These are phyloP conservation scores for Blumeriella jaapii DNA, from an alignment of 2,329 filamentous ascomycete species.

Conservation along the genomic window DNA sequence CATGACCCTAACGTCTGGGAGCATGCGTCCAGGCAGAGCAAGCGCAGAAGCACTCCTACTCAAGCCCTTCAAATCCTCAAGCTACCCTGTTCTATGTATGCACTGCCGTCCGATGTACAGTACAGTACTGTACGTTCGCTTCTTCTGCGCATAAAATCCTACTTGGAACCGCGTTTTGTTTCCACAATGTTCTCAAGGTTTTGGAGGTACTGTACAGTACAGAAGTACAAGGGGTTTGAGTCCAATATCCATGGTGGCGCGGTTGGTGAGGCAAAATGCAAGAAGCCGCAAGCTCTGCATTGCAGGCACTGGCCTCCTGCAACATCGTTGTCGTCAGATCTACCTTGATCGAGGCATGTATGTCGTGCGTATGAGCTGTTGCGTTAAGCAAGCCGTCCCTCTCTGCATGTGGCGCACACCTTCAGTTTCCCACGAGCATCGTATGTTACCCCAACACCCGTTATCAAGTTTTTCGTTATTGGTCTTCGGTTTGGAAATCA, in stretches of 20 bases:
- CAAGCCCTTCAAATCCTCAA: too few relatives aligned
- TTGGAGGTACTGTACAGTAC: slow-evolving; percentile 1
- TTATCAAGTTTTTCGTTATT: too few relatives aligned
- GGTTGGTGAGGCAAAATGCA: slow-evolving; percentile 18
- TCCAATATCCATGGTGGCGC: slow-evolving; percentile 8
- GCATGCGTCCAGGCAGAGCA: too few relatives aligned
- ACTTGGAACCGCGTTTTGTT: slow-evolving; percentile 3
- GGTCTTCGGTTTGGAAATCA: too few relatives aligned
- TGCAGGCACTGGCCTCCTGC: slow-evolving; percentile 19
- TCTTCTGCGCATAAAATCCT: too few relatives aligned
- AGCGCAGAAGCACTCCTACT: too few relatives aligned
- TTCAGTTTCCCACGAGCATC: slow-evolving; percentile 5
- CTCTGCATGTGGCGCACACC: slow-evolving; percentile 14
- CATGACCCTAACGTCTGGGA: too few relatives aligned
- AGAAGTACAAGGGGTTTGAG: slow-evolving; percentile 3
- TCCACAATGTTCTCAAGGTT: slow-evolving; percentile 1
- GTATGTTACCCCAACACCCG: too few relatives aligned
- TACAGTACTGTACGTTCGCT: slow-evolving; percentile 9
- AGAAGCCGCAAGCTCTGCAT: slow-evolving; percentile 18
- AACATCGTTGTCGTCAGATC: slow-evolving; percentile 23
- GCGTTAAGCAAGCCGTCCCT: slow-evolving; percentile 11
- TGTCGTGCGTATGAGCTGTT: slow-evolving; percentile 20
- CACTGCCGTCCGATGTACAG: too few relatives aligned
- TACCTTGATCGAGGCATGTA: slow-evolving; percentile 20
- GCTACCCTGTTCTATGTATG: too few relatives aligned